Evolutionary conservation across 2,329 filamentous ascomycete genomes (phyloP).

Genomic region (Alternaria metachromatica): DNA sequence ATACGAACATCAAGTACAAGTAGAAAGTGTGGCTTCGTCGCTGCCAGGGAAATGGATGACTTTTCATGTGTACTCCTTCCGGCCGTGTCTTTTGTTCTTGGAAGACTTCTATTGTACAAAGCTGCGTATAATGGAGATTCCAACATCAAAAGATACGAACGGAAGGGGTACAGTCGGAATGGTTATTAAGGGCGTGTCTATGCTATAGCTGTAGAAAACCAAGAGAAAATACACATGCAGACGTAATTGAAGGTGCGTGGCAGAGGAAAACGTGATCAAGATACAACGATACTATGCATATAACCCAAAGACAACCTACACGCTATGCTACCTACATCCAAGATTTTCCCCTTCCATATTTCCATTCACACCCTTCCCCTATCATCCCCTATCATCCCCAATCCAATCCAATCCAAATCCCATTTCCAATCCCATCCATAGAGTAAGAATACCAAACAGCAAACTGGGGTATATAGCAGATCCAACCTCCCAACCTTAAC

Average conservation of each 20-base stretch:
- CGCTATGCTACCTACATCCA: not conserved
- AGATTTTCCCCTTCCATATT: not conserved
- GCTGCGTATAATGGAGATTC: too few relatives aligned
- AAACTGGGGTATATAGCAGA: conserved; percentile 36
- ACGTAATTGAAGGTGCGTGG: too few relatives aligned
- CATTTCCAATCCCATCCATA: not conserved
- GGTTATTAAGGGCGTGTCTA: not conserved
- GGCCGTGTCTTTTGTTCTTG: too few relatives aligned
- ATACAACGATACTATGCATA: not conserved
- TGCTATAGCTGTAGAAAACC: accelerated
- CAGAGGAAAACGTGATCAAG: too few relatives aligned
- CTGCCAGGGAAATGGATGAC: too few relatives aligned
- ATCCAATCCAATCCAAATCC: too few relatives aligned
- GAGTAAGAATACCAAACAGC: conserved; percentile 15
- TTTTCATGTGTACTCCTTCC: too few relatives aligned
- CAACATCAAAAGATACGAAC: too few relatives aligned
- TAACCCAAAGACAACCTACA: not conserved
- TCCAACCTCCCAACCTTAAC: conserved; percentile 15
- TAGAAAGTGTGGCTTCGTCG: too few relatives aligned
- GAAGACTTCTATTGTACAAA: too few relatives aligned
- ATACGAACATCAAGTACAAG: too few relatives aligned
- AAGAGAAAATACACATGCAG: not conserved
- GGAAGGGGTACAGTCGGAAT: not conserved
- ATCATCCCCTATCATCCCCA: not conserved
- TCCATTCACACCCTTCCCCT: not conserved